Base-by-base conservation (phyloP, 345 rosid genomes). In the Salix viminalis region DNA sequence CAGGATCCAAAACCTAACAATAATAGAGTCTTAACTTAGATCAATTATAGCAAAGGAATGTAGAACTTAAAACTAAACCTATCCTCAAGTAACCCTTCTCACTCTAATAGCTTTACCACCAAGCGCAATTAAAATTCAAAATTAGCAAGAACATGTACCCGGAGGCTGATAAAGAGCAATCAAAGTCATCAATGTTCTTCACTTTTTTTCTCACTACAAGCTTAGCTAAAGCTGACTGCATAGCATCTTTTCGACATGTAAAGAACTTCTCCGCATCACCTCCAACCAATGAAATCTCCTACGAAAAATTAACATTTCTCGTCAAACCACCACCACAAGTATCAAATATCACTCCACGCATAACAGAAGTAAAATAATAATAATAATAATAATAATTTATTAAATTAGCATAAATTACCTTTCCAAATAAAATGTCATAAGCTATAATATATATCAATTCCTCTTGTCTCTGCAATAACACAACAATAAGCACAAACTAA, bases 221-320 rank as follows among this genome's bases (percentile, higher is more conserved):
- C 81, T 75, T 82, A 52, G 96, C 92, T 65, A 95, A 66, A 76
- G 90, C 84, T 16, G 89, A 83, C 79, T 87, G 79, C 5, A 93
- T 76, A 65, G 88, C 83, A 26, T 79, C 88, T 84, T 87, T 91
- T 46, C 71, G 83, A 34, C 82, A 86, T 81, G 84, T 48, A 34
- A 91, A 83, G 88, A 85, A 90, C 84, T 91, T 91, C 90, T 95
- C 97, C 4, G 82, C 96, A 84, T 91, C 98, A 78, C 97, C 97
- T 75, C 69, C 75, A 70, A 77, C 68, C 37, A 85, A 80, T 67
- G 86, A 83, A 69, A 80, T 71, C 60, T 82, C 94, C 99, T 95
- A 79, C 54, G 81, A 46, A 80, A n/a, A n/a, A 26, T 62, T 18
- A 77, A 7, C 76, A 67, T 52, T 9, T 30, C 58, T 60, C n/a